Evolutionary conservation across 768 basidiomycete genomes (phyloP).

Genomic region (Tephrocybe sp.): DNA sequence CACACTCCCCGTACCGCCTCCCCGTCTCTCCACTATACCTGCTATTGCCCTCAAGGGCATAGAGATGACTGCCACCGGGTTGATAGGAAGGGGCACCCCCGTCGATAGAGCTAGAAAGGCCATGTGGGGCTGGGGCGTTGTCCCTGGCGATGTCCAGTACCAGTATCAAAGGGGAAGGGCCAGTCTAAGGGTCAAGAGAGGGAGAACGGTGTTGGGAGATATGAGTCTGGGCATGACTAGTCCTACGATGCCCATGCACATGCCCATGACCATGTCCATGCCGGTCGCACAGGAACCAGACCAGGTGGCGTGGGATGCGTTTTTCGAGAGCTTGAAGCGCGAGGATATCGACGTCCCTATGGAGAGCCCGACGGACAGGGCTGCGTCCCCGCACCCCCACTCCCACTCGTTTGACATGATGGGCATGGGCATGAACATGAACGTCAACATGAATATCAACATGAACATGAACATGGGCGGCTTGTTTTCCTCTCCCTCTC

Average conservation of each 20-base stretch:
- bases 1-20: constrained; percentile 31
- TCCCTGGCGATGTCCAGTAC: too few relatives aligned
- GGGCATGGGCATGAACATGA: constrained; percentile 1
- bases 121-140: constrained; percentile 22
- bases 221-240: too few relatives aligned
- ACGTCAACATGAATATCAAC: constrained; percentile 9
- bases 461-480: constrained; percentile 5
- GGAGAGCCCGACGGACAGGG: background rate
- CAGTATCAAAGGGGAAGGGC: too few relatives aligned
- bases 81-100: constrained; percentile 35
- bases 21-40: constrained; percentile 28
- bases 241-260: background rate
- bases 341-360: background rate
- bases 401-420: background rate
- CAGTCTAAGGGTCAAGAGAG: too few relatives aligned
- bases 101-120: constrained; percentile 24
- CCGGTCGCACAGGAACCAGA: background rate
- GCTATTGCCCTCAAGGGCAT: constrained; percentile 24
- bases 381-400: background rate
- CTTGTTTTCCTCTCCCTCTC: background rate
- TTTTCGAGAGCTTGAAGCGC: constrained; percentile 15
- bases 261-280: background rate
- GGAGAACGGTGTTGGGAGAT: too few relatives aligned
- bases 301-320: constrained; percentile 13
- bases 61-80: constrained; percentile 22